These are phyloP conservation scores for Chytriomyces sp. DNA, from an alignment of 192 early-diverging fungal genomes.

Conservation along the genomic window DNA sequence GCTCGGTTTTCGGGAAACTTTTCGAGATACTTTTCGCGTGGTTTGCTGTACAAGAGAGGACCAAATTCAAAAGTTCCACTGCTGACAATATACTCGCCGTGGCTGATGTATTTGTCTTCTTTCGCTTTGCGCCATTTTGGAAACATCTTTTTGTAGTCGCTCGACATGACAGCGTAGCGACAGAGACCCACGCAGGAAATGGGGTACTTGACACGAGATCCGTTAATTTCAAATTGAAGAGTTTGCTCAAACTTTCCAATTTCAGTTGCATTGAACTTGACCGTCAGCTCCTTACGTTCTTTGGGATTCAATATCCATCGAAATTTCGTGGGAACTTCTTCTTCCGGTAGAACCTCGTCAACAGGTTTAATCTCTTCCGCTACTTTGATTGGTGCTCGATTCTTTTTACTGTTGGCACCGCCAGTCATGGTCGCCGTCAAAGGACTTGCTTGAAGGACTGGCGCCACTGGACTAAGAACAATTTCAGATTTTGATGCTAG, in stretches of 20 bases:
- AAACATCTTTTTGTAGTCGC: conserved; percentile 58
- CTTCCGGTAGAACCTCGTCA: conserved; percentile 50
- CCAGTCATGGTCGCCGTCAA: neutral
- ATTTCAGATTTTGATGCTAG: conserved; percentile 6
- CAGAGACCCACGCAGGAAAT: conserved; percentile 55
- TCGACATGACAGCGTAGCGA: conserved; percentile 53
- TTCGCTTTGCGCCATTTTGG: conserved; percentile 53
- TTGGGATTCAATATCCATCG: conserved; percentile 60
- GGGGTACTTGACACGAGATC: conserved; percentile 43
- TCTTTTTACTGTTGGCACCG: conserved; percentile 13
- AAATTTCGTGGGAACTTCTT: conserved; percentile 41
- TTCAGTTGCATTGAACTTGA: conserved; percentile 57
- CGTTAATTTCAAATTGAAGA: conserved; percentile 59
- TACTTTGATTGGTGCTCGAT: conserved; percentile 35
- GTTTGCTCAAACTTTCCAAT: conserved; percentile 56
- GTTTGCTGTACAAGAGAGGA: conserved; percentile 63
- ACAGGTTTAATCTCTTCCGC: conserved; percentile 44
- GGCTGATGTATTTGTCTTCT: conserved; percentile 55
- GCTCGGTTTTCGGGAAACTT: conserved; percentile 63
- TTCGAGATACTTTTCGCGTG: conserved; percentile 65
- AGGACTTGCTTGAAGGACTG: neutral
- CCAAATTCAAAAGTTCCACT: conserved; percentile 64
- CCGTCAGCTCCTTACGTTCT: conserved; percentile 55
- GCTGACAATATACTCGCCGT: conserved; percentile 54
- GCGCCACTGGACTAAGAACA: neutral